Conservation (phyloP, 2,329 filamentous ascomycete species). For the Daldinia sp. region DNA sequence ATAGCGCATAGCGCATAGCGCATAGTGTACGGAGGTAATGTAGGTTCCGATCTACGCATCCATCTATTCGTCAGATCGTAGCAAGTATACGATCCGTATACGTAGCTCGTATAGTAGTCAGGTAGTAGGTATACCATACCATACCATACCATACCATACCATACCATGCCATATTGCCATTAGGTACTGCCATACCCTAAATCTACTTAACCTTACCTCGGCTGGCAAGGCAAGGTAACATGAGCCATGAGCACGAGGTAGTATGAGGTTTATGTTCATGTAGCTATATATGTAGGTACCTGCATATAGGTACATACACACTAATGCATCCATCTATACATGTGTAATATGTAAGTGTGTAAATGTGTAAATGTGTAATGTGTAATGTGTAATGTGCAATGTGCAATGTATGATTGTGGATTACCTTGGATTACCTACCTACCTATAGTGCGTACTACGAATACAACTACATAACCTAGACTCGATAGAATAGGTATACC, state of each 20-base stretch:
- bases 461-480: not conserved
- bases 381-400: not conserved
- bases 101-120: constrained; percentile 25
- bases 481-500: not conserved
- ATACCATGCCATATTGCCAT: too few relatives aligned
- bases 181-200: not conserved
- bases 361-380: not conserved
- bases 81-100: constrained; percentile 25
- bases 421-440: not conserved
- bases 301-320: constrained; percentile 13
- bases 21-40: not conserved
- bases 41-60: not conserved
- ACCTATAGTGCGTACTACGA: not conserved
- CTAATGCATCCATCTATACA: constrained; percentile 18
- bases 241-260: constrained; percentile 3
- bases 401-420: not conserved
- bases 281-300: constrained; percentile 7
- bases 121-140: not conserved
- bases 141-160: too few relatives aligned
- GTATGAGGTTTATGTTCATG: constrained; percentile 4
- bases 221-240: constrained; percentile 15
- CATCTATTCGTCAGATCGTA: constrained; percentile 14
- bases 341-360: constrained; percentile 12
- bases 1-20: not conserved
- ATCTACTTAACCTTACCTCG: constrained; percentile 8